Evolutionary conservation across 1,284 basidiomycete species (phyloP).

Genomic region (Sparassis latifolia): DNA sequence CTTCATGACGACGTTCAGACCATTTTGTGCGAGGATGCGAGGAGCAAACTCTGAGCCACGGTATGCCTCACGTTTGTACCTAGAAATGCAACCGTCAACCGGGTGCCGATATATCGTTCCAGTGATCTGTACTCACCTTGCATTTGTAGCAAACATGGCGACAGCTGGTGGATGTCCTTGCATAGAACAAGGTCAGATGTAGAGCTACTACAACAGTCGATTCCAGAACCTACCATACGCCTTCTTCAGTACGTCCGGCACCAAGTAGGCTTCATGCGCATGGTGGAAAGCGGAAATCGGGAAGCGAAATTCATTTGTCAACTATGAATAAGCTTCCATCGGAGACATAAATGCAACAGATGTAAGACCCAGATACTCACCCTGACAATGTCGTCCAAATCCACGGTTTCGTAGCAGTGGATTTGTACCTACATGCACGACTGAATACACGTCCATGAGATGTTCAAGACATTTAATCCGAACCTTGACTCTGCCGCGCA

Average conservation of each 20-base stretch:
- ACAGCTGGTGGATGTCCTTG: conserved; percentile 39
- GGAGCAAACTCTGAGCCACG: conserved; percentile 75
- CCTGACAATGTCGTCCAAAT: conserved; percentile 66
- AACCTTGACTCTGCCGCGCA: conserved; percentile 71
- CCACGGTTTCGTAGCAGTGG: conserved; percentile 79
- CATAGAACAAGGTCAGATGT: neutral
- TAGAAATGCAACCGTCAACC: conserved; percentile 14
- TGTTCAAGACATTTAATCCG: neutral
- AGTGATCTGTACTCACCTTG: conserved; percentile 19
- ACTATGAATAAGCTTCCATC: conserved; percentile 11
- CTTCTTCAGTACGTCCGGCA: conserved; percentile 46
- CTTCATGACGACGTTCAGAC: conserved; percentile 66
- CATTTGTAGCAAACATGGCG: conserved; percentile 51
- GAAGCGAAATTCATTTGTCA: conserved; percentile 44
- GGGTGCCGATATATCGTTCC: neutral
- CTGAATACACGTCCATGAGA: neutral
- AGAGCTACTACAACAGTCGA: neutral
- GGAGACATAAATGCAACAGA: neutral
- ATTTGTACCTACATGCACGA: conserved; percentile 37
- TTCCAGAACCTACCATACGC: conserved; percentile 40
- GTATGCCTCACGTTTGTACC: conserved; percentile 78
- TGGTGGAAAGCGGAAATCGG: conserved; percentile 50
- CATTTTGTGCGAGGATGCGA: conserved; percentile 61
- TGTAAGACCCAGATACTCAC: conserved; percentile 25
- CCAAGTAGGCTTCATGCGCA: conserved; percentile 52